Evolutionary conservation across 495 filamentous ascomycete genomes (phyloP).

Genomic region (Corynascus novoguineensis): DNA sequence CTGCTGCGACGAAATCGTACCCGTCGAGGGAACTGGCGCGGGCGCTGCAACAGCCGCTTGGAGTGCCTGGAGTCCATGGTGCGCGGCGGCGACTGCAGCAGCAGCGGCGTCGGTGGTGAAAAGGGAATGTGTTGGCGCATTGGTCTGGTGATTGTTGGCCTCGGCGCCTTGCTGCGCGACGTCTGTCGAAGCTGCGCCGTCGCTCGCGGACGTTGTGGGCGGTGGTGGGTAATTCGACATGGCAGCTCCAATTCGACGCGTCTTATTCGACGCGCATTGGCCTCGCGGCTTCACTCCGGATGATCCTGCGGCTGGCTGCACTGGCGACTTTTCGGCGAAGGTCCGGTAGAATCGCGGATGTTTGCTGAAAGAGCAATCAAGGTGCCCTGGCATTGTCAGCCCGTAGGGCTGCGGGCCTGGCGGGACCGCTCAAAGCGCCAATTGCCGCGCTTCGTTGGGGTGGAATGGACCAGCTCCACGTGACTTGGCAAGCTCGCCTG

Average conservation of each 20-base stretch:
- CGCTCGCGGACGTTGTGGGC: slow-evolving; percentile 11
- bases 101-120: slow-evolving; percentile 21
- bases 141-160: not conserved
- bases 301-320: not conserved
- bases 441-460: too few species aligned
- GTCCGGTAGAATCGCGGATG: slow-evolving; percentile 27
- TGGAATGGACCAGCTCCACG: too few species aligned
- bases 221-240: slow-evolving; percentile 23
- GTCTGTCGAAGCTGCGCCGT: not conserved
- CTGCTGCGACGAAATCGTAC: slow-evolving; percentile 20
- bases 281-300: slow-evolving; percentile 20
- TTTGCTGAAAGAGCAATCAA: not conserved
- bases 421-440: not conserved
- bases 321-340: slow-evolving; percentile 26
- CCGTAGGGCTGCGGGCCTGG: not conserved
- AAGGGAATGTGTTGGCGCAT: slow-evolving; percentile 4
- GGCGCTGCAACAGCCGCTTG: slow-evolving; percentile 38
- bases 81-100: slow-evolving; percentile 30
- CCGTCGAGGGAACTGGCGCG: slow-evolving; percentile 9
- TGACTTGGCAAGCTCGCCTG: too few species aligned
- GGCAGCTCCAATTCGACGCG: slow-evolving; percentile 4
- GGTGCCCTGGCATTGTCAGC: not conserved
- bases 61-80: slow-evolving; percentile 42
- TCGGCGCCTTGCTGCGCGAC: not conserved
- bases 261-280: slow-evolving; percentile 2